Conservation (phyloP, 192 early-diverging fungal species). For the Backusella westeae region DNA sequence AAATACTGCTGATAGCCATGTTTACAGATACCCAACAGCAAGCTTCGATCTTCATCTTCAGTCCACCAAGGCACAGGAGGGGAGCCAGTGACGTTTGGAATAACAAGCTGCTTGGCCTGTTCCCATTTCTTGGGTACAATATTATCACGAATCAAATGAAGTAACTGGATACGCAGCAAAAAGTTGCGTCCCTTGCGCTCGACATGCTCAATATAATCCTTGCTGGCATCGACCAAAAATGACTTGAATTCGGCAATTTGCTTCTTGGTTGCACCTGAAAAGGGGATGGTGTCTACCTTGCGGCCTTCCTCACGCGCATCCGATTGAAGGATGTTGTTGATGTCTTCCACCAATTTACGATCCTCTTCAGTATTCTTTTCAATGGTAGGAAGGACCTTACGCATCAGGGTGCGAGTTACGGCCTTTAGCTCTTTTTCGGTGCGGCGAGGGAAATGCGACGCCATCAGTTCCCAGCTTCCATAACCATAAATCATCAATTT, state of each 20-base stretch:
- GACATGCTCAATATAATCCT: conserved; percentile 75
- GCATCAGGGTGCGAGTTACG: conserved; percentile 48
- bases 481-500: conserved; percentile 64
- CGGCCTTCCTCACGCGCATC: conserved; percentile 42
- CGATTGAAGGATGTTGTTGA: conserved; percentile 47
- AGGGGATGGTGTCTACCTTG: conserved; percentile 54
- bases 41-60: conserved; percentile 69
- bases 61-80: conserved; percentile 71
- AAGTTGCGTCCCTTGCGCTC: conserved; percentile 68
- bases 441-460: conserved; percentile 54
- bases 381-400: conserved; percentile 49
- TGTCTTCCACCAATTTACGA: conserved; percentile 56
- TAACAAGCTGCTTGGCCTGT: conserved; percentile 55
- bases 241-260: conserved; percentile 66
- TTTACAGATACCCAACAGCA: conserved; percentile 74
- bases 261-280: conserved; percentile 59
- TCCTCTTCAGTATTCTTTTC: conserved; percentile 51
- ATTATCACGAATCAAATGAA: conserved; percentile 69
- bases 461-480: conserved; percentile 64
- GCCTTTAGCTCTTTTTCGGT: conserved; percentile 57
- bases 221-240: conserved; percentile 66
- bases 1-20: conserved; percentile 66
- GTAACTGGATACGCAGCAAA: conserved; percentile 67
- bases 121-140: conserved; percentile 66
- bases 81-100: conserved; percentile 63